These are phyloP conservation scores for Chaetomiaceae sp. DNA, from an alignment of 2,329 filamentous ascomycete genomes.

Conservation along the genomic window DNA sequence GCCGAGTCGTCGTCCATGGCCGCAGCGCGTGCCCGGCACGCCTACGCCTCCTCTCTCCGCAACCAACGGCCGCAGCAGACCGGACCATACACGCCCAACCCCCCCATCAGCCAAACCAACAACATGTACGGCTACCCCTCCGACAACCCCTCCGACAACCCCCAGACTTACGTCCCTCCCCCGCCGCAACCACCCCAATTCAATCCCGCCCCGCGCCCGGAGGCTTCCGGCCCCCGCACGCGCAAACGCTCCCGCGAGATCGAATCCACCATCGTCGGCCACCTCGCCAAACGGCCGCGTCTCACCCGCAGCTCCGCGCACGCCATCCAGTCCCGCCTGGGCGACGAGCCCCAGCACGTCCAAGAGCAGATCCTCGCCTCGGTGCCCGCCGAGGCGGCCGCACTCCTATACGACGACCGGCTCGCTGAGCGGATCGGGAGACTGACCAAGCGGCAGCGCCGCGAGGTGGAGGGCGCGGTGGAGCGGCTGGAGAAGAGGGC, in stretches of 20 bases:
- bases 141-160: no score
- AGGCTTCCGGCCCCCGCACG: conserved; percentile 1
- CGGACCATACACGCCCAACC: neutral
- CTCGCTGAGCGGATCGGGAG: conserved; percentile 9
- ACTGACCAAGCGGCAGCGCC: conserved; percentile 10
- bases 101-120: no score
- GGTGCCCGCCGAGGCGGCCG: conserved; percentile 3
- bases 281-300: neutral
- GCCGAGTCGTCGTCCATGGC: no score
- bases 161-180: no score
- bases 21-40: no score
- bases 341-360: conserved; percentile 12
- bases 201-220: neutral
- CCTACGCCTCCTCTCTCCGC: no score
- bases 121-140: no score
- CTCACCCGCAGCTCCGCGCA: conserved; percentile 11
- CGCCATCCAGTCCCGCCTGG: conserved; percentile 11
- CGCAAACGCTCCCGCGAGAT: conserved; percentile 17
- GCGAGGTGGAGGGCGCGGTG: conserved; percentile 4
- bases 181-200: neutral
- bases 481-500: neutral
- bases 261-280: neutral
- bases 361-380: conserved; percentile 10
- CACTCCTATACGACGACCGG: neutral
- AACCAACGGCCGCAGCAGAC: no score